Base-by-base conservation (phyloP, 345 rosid genomes). In the Melaleuca alternifolia region DNA sequence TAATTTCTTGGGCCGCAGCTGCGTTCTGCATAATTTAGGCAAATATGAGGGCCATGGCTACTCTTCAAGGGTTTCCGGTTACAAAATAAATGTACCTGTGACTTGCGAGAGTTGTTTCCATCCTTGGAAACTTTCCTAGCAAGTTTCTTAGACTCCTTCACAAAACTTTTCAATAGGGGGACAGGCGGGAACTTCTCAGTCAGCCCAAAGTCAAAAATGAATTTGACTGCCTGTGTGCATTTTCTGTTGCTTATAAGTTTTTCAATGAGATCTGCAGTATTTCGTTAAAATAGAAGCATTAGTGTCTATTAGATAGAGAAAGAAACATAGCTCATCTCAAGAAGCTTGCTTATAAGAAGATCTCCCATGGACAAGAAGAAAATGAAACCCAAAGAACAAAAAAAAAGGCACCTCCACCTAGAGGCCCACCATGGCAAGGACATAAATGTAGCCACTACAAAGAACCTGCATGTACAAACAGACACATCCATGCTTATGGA, bases 141-240 rank as follows among this genome's bases (percentile, higher is more conserved):
- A 85, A 88, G 77, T 79, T 83, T 88, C 85, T 87, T 88, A 71
- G 89, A 53, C 37, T 92, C 93, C 52, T 90, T 86, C 86, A 95
- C 61, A 85, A 92, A 89, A 54, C 92, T 83, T 79, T 90, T 89
- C 93, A 97, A 88, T 16, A 95, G 84, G 14, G 92, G 87, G 84
- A 93, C 90, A 20, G 96, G 96, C 23, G 93, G 88, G 85, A 93
- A 95, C 85, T 87, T 93, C 86, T 91, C 91, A 26, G 86, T 85
- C 89, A 96, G 87, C 89, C 92, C 92, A 88, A 95, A 92, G 88
- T 94, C 98, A 88, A 92, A 91, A 85, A 92, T 87, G 86, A 93
- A 92, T 87, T 85, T 94, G 83, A 93, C 92, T 37, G 98, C 95
- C 77, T 91, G 84, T 76, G 92, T 87, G 26, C 91, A 87, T 84